These are phyloP conservation scores for Saraca asoca DNA, from an alignment of 331 rosid species.

Conservation along the genomic window DNA sequence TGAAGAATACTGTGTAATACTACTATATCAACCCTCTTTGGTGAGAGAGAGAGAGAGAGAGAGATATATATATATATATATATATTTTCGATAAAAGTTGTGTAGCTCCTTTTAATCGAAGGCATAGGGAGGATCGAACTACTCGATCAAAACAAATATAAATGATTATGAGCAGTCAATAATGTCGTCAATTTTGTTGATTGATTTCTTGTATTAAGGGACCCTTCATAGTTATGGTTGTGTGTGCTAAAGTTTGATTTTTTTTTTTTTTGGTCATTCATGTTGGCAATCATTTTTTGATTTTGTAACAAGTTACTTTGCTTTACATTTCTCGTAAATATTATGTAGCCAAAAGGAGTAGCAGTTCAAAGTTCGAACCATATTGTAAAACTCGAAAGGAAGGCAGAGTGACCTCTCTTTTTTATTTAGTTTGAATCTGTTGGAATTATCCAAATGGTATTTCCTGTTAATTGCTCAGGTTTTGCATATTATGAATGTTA, in stretches of 20 bases:
- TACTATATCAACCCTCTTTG: no score
- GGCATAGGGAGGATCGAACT: background rate
- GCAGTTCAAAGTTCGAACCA: no score
- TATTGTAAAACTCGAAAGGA: no score
- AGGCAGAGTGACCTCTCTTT: background rate
- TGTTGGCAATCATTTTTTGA: slow-evolving; percentile 7
- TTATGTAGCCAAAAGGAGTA: background rate
- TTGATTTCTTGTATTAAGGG: slow-evolving; percentile 1
- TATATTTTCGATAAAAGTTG: background rate
- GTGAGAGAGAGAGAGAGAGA: no score
- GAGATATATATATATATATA: no score
- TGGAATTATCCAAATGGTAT: background rate
- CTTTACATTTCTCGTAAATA: background rate
- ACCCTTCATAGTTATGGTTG: background rate
- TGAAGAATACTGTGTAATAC: background rate
- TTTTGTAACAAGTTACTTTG: background rate
- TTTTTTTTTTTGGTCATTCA: background rate
- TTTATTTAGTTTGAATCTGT: background rate
- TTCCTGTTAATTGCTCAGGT: background rate
- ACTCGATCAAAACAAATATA: background rate
- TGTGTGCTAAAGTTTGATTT: no score
- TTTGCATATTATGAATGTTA: background rate
- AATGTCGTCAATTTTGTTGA: background rate
- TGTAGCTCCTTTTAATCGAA: background rate
- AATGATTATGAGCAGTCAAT: background rate